phyloP scores from a whole-genome alignment of 2,329 filamentous ascomycete genomes.

The Apiospora pterosperma region DNA sequence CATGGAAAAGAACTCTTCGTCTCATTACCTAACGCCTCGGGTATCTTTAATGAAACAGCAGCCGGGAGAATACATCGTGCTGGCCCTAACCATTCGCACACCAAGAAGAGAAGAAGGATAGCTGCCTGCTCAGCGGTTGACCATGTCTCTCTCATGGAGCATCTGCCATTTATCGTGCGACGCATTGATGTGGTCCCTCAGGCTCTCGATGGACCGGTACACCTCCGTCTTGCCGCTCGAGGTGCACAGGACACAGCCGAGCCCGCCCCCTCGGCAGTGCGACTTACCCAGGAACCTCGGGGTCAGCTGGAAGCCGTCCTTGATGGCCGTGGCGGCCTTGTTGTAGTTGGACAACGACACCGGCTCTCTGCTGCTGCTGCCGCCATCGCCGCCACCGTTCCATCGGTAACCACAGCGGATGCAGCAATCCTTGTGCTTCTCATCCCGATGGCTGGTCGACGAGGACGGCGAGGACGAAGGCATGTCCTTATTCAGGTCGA shows the following conservation, averaged over 20 bases:
- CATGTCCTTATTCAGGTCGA: slow-evolving; percentile 28
- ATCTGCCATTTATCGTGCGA: slow-evolving; percentile 40
- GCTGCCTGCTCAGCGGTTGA: slow-evolving; percentile 8
- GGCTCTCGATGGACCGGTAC: slow-evolving; percentile 26
- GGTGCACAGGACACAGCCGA: slow-evolving; percentile 37
- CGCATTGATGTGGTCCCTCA: slow-evolving; percentile 33
- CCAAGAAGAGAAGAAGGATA: not conserved
- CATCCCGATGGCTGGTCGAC: not conserved
- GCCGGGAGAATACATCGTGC: no score
- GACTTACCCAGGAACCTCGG: slow-evolving; percentile 38
- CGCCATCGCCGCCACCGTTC: not conserved
- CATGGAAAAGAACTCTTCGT: no score
- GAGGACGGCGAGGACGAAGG: slow-evolving; percentile 14
- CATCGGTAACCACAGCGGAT: not conserved
- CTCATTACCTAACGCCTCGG: no score
- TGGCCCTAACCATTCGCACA: no score
- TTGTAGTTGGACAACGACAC: not conserved
- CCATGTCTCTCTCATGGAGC: slow-evolving; percentile 35
- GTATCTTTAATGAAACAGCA: no score
- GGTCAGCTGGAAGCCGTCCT: slow-evolving; percentile 37
- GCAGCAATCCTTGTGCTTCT: not conserved
- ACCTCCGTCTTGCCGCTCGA: slow-evolving; percentile 31
- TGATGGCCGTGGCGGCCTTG: slow-evolving; percentile 20
- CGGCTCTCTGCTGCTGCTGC: not conserved
- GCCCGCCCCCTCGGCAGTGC: slow-evolving; percentile 29